Percentiles rank a stretch among this genome's conserved stretches.
Evolutionary conservation across 2,329 filamentous ascomycete species (phyloP).

Genomic region (Coleophoma cylindrospora): DNA sequence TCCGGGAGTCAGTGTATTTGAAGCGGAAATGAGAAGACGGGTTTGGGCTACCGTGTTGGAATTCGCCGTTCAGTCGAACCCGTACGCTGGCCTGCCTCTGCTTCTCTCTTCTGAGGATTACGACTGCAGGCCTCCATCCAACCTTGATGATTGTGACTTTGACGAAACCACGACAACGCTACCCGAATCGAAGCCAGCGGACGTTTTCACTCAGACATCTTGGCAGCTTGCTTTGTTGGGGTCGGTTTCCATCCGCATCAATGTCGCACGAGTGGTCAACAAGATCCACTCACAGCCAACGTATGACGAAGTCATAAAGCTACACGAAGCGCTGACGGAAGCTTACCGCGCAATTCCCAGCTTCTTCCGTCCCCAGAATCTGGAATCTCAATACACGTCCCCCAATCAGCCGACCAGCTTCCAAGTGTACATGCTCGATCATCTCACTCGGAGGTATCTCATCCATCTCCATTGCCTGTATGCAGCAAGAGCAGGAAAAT

Average conservation of each 20-base stretch:
- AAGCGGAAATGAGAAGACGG: slow-evolving; percentile 46
- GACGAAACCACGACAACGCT: slow-evolving; percentile 25
- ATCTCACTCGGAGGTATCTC: slow-evolving; percentile 46
- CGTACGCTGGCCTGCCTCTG: slow-evolving; percentile 45
- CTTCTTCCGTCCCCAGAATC: not conserved
- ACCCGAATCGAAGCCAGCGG: slow-evolving; percentile 13
- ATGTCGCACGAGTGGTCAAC: slow-evolving; percentile 40
- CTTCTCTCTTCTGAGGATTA: slow-evolving; percentile 40
- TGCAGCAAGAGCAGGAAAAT: slow-evolving; percentile 30
- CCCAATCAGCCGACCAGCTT: slow-evolving; percentile 21
- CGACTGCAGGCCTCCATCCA: slow-evolving; percentile 41
- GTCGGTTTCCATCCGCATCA: slow-evolving; percentile 37
- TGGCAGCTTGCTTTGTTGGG: slow-evolving; percentile 39
- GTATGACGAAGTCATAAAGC: slow-evolving; percentile 40
- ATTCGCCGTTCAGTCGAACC: slow-evolving; percentile 41
- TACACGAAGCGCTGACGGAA: slow-evolving; percentile 37
- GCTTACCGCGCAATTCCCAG: not conserved
- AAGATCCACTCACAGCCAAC: slow-evolving; percentile 34
- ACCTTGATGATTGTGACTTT: slow-evolving; percentile 46
- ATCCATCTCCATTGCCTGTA: slow-evolving; percentile 46
- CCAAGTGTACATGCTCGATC: slow-evolving; percentile 42
- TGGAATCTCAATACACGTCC: not conserved
- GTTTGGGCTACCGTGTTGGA: slow-evolving; percentile 51
- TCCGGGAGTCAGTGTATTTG: slow-evolving; percentile 37
- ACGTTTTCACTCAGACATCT: slow-evolving; percentile 40